These are phyloP conservation scores for Striga asiatica DNA, from an alignment of 257 asterid genomes.

Conservation along the genomic window DNA sequence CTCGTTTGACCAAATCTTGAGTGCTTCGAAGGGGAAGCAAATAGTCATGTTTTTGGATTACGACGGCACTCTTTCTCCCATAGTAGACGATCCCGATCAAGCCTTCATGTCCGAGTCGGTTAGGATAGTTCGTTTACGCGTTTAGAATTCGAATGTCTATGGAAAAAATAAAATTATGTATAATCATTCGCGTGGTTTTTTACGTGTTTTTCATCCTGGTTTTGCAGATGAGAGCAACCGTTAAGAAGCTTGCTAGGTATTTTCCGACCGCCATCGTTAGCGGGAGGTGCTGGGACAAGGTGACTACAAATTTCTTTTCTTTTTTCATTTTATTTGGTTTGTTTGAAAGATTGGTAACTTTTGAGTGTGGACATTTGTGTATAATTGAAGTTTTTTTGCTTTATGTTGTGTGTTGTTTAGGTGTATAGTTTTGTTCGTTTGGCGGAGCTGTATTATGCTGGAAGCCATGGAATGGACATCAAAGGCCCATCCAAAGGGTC, in stretches of 20 bases:
- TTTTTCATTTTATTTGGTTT: no score
- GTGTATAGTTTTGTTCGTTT: no score
- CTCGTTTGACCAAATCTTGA: conserved; percentile 67
- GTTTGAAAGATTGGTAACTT: no score
- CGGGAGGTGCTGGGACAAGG: conserved; percentile 77
- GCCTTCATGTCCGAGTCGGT: conserved; percentile 93
- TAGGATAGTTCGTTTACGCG: not conserved
- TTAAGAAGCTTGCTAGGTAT: conserved; percentile 52
- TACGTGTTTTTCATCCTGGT: not conserved
- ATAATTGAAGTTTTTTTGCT: no score
- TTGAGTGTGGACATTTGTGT: no score
- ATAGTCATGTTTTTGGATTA: conserved; percentile 89
- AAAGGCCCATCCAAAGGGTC: conserved; percentile 90
- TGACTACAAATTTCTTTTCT: conserved; percentile 4
- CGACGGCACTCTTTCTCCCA: conserved; percentile 94
- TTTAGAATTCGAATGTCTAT: not conserved
- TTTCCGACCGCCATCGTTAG: conserved; percentile 84
- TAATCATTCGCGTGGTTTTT: no score
- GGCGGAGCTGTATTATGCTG: conserved; percentile 97
- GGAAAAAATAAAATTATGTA: no score
- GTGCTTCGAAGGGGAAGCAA: conserved; percentile 77
- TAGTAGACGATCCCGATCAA: conserved; percentile 80
- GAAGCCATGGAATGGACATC: conserved; percentile 99
- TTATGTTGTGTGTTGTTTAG: no score
- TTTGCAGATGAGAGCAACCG: conserved; percentile 70